These are phyloP conservation scores for Lasiodiplodia citricola DNA, from an alignment of 2,329 filamentous ascomycete species.

Conservation along the genomic window DNA sequence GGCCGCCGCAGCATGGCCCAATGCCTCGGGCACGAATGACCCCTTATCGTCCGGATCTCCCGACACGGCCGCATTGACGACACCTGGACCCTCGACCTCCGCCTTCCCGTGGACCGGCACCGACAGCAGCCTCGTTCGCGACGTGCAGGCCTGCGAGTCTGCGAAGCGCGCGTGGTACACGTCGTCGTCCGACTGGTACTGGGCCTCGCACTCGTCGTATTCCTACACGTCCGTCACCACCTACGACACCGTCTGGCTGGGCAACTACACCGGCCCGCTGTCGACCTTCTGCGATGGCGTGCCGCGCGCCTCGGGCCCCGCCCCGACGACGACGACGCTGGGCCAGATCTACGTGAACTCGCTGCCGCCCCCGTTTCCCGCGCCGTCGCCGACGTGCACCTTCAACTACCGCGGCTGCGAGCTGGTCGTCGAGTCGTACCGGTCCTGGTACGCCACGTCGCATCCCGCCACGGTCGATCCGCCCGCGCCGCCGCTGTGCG, in stretches of 20 bases:
- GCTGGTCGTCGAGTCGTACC: conserved; percentile 5
- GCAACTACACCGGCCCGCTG: conserved; percentile 19
- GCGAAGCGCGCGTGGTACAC: conserved; percentile 14
- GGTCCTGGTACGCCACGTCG: background rate
- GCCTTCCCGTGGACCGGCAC: conserved; percentile 19
- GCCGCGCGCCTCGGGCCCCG: conserved; percentile 5
- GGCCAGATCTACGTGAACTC: background rate
- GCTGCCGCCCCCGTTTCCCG: background rate
- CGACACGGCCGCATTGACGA: conserved; percentile 17
- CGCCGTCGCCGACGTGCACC: conserved; percentile 19
- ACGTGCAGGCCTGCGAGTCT: conserved; percentile 1
- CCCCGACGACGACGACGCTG: background rate
- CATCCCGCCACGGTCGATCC: conserved; percentile 3
- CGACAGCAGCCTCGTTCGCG: conserved; percentile 6
- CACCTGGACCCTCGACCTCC: conserved; percentile 2
- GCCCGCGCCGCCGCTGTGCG: conserved; percentile 11
- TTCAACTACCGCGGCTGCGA: conserved; percentile 24
- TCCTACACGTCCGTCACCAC: conserved; percentile 1
- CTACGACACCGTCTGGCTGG: conserved; percentile 1
- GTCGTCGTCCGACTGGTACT: background rate
- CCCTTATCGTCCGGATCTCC: conserved; percentile 15
- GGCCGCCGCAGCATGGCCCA: background rate
- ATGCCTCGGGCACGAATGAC: conserved; percentile 8
- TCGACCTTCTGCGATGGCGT: conserved; percentile 22
- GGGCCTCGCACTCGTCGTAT: conserved; percentile 11